phyloP scores from a whole-genome alignment of 352 stramenopile genomes.

The Phytophthora multivora region DNA sequence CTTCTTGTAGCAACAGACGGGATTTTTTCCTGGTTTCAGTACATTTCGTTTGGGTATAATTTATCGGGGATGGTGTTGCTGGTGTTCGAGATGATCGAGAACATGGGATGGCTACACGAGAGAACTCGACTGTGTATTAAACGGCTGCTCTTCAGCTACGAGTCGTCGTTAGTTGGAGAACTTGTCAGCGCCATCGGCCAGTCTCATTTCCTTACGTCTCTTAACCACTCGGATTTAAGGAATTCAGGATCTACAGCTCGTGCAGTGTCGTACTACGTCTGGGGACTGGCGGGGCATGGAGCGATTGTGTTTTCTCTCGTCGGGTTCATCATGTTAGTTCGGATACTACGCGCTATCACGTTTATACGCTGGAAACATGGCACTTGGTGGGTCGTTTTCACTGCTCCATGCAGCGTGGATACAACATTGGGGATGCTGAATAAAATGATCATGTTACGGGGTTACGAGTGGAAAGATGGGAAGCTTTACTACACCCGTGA shows the following conservation, averaged over 20 bases:
- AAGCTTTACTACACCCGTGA: constrained; percentile 20
- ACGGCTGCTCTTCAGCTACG: constrained; percentile 33
- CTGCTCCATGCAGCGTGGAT: constrained; percentile 21
- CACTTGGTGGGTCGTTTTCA: constrained; percentile 15
- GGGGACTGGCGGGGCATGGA: constrained; percentile 24
- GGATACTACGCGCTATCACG: constrained; percentile 6
- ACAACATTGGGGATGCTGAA: constrained; percentile 8
- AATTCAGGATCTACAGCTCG: background rate
- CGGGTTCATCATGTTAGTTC: constrained; percentile 15
- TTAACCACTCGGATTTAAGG: constrained; percentile 15
- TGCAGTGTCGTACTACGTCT: constrained; percentile 29
- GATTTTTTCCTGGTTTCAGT: constrained; percentile 22
- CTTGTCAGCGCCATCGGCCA: constrained; percentile 12
- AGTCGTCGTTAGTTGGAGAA: constrained; percentile 30
- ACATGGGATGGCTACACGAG: constrained; percentile 10
- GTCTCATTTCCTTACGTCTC: constrained; percentile 9
- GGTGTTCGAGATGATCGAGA: constrained; percentile 21
- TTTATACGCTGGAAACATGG: constrained; percentile 18
- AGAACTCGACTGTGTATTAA: constrained; percentile 10
- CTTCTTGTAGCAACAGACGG: constrained; percentile 29
- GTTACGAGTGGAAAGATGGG: constrained; percentile 17
- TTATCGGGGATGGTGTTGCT: constrained; percentile 22
- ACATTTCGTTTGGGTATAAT: constrained; percentile 36
- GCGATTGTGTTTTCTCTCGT: constrained; percentile 21
- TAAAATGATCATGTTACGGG: constrained; percentile 27